phyloP scores from a whole-genome alignment of 768 basidiomycete genomes.

The Trametes meyenii region DNA sequence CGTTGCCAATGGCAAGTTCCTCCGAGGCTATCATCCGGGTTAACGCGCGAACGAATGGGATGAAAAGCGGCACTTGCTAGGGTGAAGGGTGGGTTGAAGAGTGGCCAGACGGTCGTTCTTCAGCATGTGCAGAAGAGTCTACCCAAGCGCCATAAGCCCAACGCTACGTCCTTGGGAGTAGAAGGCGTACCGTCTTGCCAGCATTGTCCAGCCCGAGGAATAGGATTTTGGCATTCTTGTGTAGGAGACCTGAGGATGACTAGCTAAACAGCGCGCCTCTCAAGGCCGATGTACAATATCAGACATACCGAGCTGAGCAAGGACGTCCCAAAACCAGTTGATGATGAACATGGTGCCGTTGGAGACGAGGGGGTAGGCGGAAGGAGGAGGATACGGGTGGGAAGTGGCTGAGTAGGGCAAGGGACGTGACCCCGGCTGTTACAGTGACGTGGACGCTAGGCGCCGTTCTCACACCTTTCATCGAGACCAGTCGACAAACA shows the following conservation, averaged over 20 bases:
- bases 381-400: slow-evolving; percentile 11
- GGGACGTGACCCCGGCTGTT: slow-evolving; percentile 7
- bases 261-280: background rate
- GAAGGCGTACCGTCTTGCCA: slow-evolving; percentile 82
- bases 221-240: slow-evolving; percentile 99
- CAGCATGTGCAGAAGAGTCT: slow-evolving; percentile 98
- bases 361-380: slow-evolving; percentile 17
- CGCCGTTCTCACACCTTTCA: slow-evolving; percentile 7
- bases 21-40: slow-evolving; percentile 76
- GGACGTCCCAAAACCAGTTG: slow-evolving; percentile 97
- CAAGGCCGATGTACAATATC: background rate
- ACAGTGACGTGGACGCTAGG: slow-evolving; percentile 24
- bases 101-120: slow-evolving; percentile 99
- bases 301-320: slow-evolving; percentile 84
- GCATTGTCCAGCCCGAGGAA: slow-evolving; percentile 99
- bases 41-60: slow-evolving; percentile 17
- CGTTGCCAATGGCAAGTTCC: slow-evolving; percentile 97
- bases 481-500: slow-evolving; percentile 13
- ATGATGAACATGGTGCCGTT: slow-evolving; percentile 73
- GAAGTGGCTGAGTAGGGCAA: slow-evolving; percentile 15
- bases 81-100: slow-evolving; percentile 96
- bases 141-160: background rate
- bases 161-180: background rate
- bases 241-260: slow-evolving; percentile 65
- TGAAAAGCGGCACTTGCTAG: slow-evolving; percentile 59